Evolutionary conservation across 1,284 basidiomycete genomes (phyloP).

Genomic region (Volvariella volvacea): DNA sequence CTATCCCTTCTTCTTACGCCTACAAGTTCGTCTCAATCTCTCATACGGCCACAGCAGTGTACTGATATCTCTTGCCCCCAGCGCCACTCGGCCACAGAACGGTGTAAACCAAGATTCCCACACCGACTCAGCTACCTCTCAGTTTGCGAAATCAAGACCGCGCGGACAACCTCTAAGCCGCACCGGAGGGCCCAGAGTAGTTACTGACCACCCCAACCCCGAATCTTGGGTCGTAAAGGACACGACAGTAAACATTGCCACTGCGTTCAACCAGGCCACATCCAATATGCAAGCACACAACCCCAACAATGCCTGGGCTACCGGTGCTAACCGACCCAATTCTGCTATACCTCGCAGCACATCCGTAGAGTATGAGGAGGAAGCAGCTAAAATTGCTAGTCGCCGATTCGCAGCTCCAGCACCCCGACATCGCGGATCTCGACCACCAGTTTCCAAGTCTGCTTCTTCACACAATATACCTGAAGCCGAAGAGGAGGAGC

Average conservation of each 20-base stretch:
- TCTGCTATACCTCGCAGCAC: constrained; percentile 56
- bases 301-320: constrained; percentile 61
- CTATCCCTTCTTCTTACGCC: constrained; percentile 52
- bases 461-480: constrained; percentile 46
- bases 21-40: constrained; percentile 49
- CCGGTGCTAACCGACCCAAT: constrained; percentile 41
- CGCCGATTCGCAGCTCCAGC: constrained; percentile 57
- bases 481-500: constrained; percentile 58
- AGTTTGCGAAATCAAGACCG: constrained; percentile 17
- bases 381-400: constrained; percentile 43
- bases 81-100: constrained; percentile 50
- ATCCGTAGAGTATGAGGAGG: constrained; percentile 71
- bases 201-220: constrained; percentile 44
- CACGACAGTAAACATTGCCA: constrained; percentile 80
- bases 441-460: constrained; percentile 40
- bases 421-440: constrained; percentile 9
- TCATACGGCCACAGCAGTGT: constrained; percentile 10
- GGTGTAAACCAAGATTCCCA: no score
- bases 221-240: constrained; percentile 68
- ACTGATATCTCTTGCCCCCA: constrained; percentile 9
- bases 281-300: constrained; percentile 38
- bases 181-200: constrained; percentile 28
- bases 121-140: constrained; percentile 33
- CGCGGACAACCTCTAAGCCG: constrained; percentile 14
- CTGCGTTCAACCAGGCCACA: constrained; percentile 69